These are phyloP conservation scores for Cymbopogon citratus DNA, from an alignment of 176 grass and related monocot species.

Conservation along the genomic window DNA sequence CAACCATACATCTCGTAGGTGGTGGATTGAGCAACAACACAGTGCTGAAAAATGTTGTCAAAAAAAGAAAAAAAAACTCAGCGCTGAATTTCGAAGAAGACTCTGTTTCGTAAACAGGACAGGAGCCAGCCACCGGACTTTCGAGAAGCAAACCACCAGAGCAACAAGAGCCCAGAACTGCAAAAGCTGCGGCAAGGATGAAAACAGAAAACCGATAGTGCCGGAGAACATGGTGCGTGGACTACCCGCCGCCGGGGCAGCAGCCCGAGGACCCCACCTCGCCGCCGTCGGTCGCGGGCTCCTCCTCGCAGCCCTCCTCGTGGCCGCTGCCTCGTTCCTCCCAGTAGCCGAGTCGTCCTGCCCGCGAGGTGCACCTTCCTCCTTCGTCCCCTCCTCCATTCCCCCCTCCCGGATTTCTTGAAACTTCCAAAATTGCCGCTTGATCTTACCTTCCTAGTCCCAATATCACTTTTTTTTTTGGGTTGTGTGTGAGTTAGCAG, in stretches of 20 bases:
- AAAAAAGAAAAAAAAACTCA: too few relatives aligned
- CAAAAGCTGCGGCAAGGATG: background rate
- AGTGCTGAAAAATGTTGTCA: too few relatives aligned
- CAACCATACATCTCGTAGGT: too few relatives aligned
- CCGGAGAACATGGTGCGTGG: slow-evolving; percentile 16
- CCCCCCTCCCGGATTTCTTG: background rate
- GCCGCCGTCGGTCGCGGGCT: background rate
- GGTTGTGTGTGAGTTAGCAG: background rate
- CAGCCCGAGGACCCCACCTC: background rate
- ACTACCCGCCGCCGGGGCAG: background rate
- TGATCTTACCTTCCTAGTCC: background rate
- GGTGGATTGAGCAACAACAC: too few relatives aligned
- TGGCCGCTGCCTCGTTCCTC: background rate
- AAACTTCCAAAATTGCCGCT: background rate
- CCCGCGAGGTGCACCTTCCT: slow-evolving; percentile 26
- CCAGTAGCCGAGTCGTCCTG: slow-evolving; percentile 23
- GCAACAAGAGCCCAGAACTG: background rate
- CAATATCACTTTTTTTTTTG: background rate
- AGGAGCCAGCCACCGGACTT: background rate
- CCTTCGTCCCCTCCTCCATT: background rate
- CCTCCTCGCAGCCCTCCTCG: background rate
- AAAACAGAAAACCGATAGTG: background rate
- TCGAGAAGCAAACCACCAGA: background rate
- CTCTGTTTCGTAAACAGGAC: too few relatives aligned
- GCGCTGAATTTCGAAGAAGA: too few relatives aligned